These are phyloP conservation scores for Botryotinia narcissicola DNA, from an alignment of 2,329 filamentous ascomycete genomes.

Conservation along the genomic window DNA sequence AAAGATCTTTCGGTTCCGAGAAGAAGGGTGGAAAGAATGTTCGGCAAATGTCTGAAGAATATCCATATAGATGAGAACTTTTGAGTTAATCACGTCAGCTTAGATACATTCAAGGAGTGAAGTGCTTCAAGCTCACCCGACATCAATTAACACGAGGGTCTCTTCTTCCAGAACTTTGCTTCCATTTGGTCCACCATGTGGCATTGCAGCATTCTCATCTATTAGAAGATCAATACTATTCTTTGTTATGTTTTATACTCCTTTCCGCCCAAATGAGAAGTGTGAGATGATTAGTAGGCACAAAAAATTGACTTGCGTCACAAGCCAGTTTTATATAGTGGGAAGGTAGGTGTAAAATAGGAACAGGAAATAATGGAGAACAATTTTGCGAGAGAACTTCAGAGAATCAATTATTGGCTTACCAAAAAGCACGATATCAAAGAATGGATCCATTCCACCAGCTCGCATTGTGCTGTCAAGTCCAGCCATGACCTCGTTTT, in stretches of 20 bases:
- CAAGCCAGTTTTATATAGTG: background rate
- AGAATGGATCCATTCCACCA: conserved; percentile 57
- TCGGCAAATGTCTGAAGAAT: conserved; percentile 62
- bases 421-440: conserved; percentile 62
- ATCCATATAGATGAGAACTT: conserved; percentile 58
- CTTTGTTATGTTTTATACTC: background rate
- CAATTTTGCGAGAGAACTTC: background rate
- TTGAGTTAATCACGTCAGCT: conserved; percentile 18
- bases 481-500: conserved; percentile 55
- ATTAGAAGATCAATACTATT: conserved; percentile 15
- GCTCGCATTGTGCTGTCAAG: conserved; percentile 53
- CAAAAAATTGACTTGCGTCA: background rate
- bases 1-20: conserved; percentile 29
- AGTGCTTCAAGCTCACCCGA: conserved; percentile 41
- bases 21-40: conserved; percentile 53
- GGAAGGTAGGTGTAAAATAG: background rate
- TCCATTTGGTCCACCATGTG: conserved; percentile 43
- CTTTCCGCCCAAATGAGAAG: background rate
- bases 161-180: conserved; percentile 51
- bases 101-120: background rate
- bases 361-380: background rate
- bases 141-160: conserved; percentile 61
- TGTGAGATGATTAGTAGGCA: background rate
- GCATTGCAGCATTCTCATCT: conserved; percentile 43
- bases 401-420: conserved; percentile 1